phyloP scores from a whole-genome alignment of 768 basidiomycete species.

The Dioszegia crocea region DNA sequence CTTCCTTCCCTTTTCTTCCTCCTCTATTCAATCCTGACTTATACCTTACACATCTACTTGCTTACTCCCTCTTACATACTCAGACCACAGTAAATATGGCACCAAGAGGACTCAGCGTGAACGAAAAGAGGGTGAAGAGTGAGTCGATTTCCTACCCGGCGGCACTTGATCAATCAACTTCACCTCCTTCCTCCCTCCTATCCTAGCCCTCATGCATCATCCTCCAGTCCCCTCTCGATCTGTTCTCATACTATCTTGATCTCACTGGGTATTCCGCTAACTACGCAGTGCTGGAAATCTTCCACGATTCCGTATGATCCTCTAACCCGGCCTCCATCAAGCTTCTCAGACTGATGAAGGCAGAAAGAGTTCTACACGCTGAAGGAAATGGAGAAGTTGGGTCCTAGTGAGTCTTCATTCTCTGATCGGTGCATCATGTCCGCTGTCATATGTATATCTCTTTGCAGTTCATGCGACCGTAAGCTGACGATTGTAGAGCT shows the following conservation, averaged over 20 bases:
- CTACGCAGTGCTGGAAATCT: conserved; percentile 69
- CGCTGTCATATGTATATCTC: background rate
- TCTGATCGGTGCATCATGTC: too few species aligned
- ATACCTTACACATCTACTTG: background rate
- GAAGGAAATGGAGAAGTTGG: conserved; percentile 80
- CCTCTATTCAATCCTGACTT: background rate
- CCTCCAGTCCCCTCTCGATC: background rate
- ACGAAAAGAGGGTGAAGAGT: conserved; percentile 79
- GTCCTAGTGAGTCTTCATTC: conserved; percentile 39
- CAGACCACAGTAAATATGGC: conserved; percentile 29
- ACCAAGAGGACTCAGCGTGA: conserved; percentile 69
- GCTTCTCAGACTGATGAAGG: background rate
- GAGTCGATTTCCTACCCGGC: conserved; percentile 2
- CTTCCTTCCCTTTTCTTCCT: too few species aligned
- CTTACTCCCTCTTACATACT: background rate
- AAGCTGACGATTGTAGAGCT: background rate
- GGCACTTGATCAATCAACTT: background rate
- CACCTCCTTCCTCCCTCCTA: background rate
- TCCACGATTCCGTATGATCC: conserved; percentile 71
- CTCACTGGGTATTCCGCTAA: background rate
- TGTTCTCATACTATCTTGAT: background rate
- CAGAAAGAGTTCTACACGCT: conserved; percentile 84
- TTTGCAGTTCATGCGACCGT: background rate
- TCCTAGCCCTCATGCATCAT: background rate
- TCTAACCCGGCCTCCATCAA: background rate